Evolutionary conservation across 2,329 filamentous ascomycete genomes (phyloP).

Genomic region (Onygenales sp.): DNA sequence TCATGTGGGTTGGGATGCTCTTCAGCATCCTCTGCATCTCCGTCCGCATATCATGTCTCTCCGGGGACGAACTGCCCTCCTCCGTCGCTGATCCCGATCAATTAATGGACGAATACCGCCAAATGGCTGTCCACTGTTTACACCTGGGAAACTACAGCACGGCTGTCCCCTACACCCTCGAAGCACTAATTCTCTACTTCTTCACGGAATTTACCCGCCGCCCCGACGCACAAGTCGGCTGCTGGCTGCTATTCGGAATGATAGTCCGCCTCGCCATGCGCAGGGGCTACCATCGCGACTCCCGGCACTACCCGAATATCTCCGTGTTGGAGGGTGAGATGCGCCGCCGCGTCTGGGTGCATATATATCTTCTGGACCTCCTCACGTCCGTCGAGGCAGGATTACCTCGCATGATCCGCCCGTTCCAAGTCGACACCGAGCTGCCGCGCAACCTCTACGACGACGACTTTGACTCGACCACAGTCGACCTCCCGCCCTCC

Average conservation of each 20-base stretch:
- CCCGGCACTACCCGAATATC: constrained; percentile 44
- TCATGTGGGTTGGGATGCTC: constrained; percentile 37
- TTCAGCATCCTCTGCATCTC: constrained; percentile 31
- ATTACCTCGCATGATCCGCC: constrained; percentile 51
- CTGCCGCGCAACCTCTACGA: constrained; percentile 53
- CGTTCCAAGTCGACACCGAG: constrained; percentile 50
- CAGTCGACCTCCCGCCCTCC: constrained; percentile 41
- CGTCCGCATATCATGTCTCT: background rate
- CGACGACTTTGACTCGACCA: constrained; percentile 48
- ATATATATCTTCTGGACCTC: constrained; percentile 47
- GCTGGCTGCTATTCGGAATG: constrained; percentile 45
- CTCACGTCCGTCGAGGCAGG: constrained; percentile 56
- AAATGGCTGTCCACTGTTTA: constrained; percentile 43
- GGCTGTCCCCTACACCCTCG: constrained; percentile 41
- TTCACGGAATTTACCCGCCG: constrained; percentile 45
- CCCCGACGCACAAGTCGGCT: constrained; percentile 45
- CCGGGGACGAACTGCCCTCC: background rate
- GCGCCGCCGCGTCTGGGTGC: constrained; percentile 33
- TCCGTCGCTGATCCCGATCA: background rate
- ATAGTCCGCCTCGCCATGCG: constrained; percentile 51
- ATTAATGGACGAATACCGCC: constrained; percentile 13
- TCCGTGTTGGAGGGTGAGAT: constrained; percentile 49
- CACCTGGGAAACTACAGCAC: constrained; percentile 46
- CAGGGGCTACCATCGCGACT: constrained; percentile 53
- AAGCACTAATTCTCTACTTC: constrained; percentile 48